Conservation (phyloP, 2,329 filamentous ascomycete species). For the Xylariaceae sp. region DNA sequence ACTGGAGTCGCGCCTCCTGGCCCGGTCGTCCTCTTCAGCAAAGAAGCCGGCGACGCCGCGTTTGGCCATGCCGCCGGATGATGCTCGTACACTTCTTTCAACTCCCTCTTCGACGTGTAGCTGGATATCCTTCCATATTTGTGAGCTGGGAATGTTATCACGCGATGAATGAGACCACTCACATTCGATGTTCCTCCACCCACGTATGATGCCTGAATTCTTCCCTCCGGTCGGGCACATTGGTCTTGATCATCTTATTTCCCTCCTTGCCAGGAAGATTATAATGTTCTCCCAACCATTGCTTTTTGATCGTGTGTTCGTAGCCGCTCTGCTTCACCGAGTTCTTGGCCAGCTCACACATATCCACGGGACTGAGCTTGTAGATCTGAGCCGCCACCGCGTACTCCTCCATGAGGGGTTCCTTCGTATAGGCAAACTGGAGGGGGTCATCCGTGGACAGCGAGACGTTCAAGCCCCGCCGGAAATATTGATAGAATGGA, state of each 20-base stretch:
- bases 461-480: slow-evolving; percentile 88
- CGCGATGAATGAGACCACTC: slow-evolving; percentile 29
- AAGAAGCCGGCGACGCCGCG: slow-evolving; percentile 18
- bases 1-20: too few species aligned
- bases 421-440: slow-evolving; percentile 97
- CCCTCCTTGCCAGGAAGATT: slow-evolving; percentile 71
- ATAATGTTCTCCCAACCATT: slow-evolving; percentile 81
- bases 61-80: slow-evolving; percentile 7
- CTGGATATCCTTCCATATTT: slow-evolving; percentile 17
- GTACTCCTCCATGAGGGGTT: slow-evolving; percentile 96
- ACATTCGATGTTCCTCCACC: slow-evolving; percentile 78
- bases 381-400: slow-evolving; percentile 97
- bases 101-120: slow-evolving; percentile 19
- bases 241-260: slow-evolving; percentile 92
- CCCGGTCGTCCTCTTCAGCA: slow-evolving; percentile 1
- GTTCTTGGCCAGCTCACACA: slow-evolving; percentile 97
- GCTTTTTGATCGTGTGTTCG: slow-evolving; percentile 78
- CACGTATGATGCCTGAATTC: slow-evolving; percentile 85
- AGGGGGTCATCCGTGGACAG: slow-evolving; percentile 94
- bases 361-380: slow-evolving; percentile 92
- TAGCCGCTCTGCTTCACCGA: slow-evolving; percentile 94
- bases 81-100: slow-evolving; percentile 17
- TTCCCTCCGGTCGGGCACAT: slow-evolving; percentile 87
- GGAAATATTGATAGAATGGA: slow-evolving; percentile 92
- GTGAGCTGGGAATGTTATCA: not conserved